These are phyloP conservation scores for Lachancea meyersii DNA, from an alignment of 805 yeast species.

Conservation along the genomic window DNA sequence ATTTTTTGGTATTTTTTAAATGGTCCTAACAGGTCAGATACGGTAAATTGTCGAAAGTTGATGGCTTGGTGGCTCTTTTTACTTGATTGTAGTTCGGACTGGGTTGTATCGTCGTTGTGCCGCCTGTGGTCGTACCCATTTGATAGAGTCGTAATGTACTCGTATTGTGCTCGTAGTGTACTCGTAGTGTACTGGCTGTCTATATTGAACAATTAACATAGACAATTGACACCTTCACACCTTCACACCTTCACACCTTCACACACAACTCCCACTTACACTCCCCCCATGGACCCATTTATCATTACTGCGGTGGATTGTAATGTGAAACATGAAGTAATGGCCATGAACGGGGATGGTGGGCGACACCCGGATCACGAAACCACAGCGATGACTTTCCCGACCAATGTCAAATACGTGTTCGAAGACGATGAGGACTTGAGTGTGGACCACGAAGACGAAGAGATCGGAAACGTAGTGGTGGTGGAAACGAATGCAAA, in stretches of 20 bases:
- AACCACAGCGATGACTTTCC: conserved; percentile 14
- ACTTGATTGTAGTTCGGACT: no score
- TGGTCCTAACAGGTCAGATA: no score
- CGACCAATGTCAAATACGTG: conserved; percentile 27
- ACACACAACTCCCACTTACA: not conserved
- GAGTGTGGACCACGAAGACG: conserved; percentile 10
- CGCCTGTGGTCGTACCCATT: no score
- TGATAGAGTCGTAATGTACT: no score
- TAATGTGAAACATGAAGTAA: conserved; percentile 16
- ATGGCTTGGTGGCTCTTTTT: no score
- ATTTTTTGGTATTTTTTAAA: no score
- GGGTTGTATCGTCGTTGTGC: no score
- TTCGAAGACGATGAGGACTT: conserved; percentile 28
- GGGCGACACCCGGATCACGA: conserved; percentile 8
- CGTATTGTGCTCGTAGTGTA: no score
- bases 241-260: not conserved
- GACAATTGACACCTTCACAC: no score
- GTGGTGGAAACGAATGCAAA: conserved; percentile 20
- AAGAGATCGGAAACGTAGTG: conserved; percentile 24
- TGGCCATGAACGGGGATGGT: not conserved
- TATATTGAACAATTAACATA: no score
- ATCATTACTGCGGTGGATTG: conserved; percentile 22
- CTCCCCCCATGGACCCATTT: conserved; percentile 12
- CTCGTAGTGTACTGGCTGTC: no score
- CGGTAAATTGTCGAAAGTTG: no score